A percentile compares a stretch with the other conserved stretches of the same genome.
Evolutionary conservation across 169 alveolate species (phyloP).

Genomic region (Miamiensis avidus): DNA sequence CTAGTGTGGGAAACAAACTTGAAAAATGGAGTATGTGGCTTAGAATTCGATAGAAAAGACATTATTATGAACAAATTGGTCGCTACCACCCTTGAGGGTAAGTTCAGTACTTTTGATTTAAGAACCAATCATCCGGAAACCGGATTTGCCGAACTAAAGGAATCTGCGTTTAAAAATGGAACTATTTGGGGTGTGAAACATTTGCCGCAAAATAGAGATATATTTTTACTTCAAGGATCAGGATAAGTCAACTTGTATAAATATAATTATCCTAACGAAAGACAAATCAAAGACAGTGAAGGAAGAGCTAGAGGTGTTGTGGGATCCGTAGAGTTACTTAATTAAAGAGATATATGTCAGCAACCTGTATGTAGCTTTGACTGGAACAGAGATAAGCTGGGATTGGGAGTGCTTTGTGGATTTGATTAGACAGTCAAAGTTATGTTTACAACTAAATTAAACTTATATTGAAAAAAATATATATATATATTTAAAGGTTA

Average conservation of each 20-base stretch:
- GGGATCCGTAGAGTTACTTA: constrained; percentile 89
- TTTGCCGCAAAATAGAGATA: constrained; percentile 92
- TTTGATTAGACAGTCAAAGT: constrained; percentile 93
- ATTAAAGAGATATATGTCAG: constrained; percentile 85
- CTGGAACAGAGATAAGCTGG: constrained; percentile 85
- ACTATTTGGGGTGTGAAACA: constrained; percentile 94
- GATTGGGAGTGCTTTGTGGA: constrained; percentile 76
- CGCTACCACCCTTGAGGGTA: constrained; percentile 91
- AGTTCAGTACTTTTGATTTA: constrained; percentile 87
- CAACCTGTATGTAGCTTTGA: constrained; percentile 93
- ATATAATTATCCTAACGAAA: constrained; percentile 85
- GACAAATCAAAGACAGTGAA: constrained; percentile 80
- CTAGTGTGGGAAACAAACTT: constrained; percentile 90
- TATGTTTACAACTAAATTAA: constrained; percentile 69
- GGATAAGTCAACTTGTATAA: constrained; percentile 83
- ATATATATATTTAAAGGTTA: constrained; percentile 47
- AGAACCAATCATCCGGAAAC: constrained; percentile 88
- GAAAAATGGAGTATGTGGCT: constrained; percentile 90
- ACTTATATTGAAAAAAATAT: constrained; percentile 56
- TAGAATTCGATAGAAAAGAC: constrained; percentile 90
- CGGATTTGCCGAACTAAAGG: constrained; percentile 87
- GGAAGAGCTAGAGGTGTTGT: constrained; percentile 87
- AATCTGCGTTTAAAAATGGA: constrained; percentile 78
- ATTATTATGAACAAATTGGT: constrained; percentile 91
- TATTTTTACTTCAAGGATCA: constrained; percentile 89